phyloP scores from a whole-genome alignment of 306 rosid species.

The Rosa chinensis region DNA sequence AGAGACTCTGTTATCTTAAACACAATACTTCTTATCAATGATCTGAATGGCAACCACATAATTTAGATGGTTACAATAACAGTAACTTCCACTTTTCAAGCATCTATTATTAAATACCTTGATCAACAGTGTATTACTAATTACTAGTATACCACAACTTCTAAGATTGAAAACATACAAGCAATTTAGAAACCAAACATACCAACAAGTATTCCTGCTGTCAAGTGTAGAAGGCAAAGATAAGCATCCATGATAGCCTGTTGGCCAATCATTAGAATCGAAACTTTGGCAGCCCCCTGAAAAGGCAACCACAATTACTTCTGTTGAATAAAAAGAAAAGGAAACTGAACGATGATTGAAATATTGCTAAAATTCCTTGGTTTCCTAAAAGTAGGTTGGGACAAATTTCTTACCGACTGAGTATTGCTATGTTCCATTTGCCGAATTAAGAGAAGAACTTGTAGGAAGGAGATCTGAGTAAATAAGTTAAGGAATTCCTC shows the following conservation, averaged over 20 bases:
- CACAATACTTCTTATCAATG: background rate
- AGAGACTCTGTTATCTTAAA: slow-evolving; percentile 1
- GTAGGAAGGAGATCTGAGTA: slow-evolving; percentile 87
- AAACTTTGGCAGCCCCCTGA: slow-evolving; percentile 98
- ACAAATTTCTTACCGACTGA: slow-evolving; percentile 71
- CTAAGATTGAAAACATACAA: slow-evolving; percentile 4
- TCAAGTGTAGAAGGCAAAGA: slow-evolving; percentile 92
- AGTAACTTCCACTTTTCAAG: background rate
- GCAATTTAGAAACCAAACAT: slow-evolving; percentile 23
- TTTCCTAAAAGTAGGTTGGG: slow-evolving; percentile 1
- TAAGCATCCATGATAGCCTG: slow-evolving; percentile 99
- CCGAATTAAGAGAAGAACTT: slow-evolving; percentile 94
- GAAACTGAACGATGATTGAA: background rate
- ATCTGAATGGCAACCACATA: background rate
- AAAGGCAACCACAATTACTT: slow-evolving; percentile 22
- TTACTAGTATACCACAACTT: background rate
- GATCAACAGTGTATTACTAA: background rate
- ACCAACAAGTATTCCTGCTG: slow-evolving; percentile 98
- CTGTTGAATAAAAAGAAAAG: background rate
- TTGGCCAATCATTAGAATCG: slow-evolving; percentile 91
- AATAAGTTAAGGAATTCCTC: slow-evolving; percentile 53
- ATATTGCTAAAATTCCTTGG: background rate
- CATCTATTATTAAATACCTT: background rate
- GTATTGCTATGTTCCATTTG: slow-evolving; percentile 99
- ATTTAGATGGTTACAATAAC: background rate